Percentiles rank a stretch among this genome's conserved stretches.
phyloP scores from a whole-genome alignment of 208 protist genomes.

The Acanthamoeba lenticulata region DNA sequence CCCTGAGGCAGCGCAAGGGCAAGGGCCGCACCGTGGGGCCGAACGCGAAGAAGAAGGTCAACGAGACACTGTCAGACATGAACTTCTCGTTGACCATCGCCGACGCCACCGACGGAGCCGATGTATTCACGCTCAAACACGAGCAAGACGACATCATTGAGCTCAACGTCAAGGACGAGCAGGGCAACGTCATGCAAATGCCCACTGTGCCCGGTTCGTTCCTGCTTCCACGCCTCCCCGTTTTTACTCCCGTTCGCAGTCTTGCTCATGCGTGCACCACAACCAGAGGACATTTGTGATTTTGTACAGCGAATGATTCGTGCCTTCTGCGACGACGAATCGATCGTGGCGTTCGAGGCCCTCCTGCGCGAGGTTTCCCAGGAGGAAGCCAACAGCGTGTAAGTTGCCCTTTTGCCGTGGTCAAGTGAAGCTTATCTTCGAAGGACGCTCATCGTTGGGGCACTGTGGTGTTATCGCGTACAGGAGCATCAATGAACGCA shows the following conservation, averaged over 20 bases:
- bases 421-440: too few relatives aligned
- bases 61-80: slow-evolving; percentile 48
- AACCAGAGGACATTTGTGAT: slow-evolving; percentile 1
- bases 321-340: slow-evolving; percentile 61
- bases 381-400: not conserved
- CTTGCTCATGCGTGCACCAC: not conserved
- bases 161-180: not conserved
- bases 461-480: too few relatives aligned
- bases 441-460: too few relatives aligned
- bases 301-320: not conserved
- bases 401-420: not conserved
- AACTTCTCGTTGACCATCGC: slow-evolving; percentile 33
- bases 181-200: slow-evolving; percentile 2
- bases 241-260: not conserved
- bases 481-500: slow-evolving; percentile 51
- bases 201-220: not conserved
- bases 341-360: slow-evolving; percentile 35
- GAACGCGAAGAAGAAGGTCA: slow-evolving; percentile 60
- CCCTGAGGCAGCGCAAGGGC: slow-evolving; percentile 14
- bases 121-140: slow-evolving; percentile 31
- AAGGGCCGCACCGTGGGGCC: not conserved
- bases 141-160: slow-evolving; percentile 33
- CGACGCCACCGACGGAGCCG: slow-evolving; percentile 26
- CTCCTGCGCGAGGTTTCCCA: slow-evolving; percentile 37
- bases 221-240: not conserved